Evolutionary conservation across 164 flowering plant genomes (phyloP).

Genomic region (Sedum album): DNA sequence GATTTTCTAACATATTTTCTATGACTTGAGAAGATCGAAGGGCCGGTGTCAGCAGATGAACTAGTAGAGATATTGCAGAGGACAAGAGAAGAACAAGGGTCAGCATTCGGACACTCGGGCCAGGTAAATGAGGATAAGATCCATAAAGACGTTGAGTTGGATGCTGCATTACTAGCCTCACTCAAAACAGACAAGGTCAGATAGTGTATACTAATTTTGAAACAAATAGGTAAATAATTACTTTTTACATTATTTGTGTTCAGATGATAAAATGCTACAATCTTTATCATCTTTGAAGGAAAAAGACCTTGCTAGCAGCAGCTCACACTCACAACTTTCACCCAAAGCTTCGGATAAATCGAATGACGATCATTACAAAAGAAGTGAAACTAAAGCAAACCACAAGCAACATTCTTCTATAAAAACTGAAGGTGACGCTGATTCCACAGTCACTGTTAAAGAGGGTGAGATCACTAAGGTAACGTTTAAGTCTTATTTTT

Average conservation of each 20-base stretch:
- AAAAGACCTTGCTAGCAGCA: conserved; percentile 22
- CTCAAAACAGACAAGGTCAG: conserved; percentile 43
- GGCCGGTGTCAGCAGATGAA: conserved; percentile 59
- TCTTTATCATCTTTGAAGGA: conserved; percentile 21
- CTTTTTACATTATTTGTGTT: not conserved
- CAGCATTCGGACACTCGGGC: conserved; percentile 32
- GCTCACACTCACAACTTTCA: conserved; percentile 9
- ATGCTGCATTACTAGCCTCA: conserved; percentile 55
- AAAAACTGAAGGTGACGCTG: not conserved
- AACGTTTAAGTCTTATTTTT: not conserved
- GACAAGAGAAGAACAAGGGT: conserved; percentile 57
- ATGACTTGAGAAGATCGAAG: conserved; percentile 71
- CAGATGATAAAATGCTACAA: not conserved
- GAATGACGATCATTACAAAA: conserved; percentile 16
- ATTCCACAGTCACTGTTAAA: not conserved
- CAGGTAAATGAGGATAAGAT: conserved; percentile 26
- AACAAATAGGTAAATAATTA: no score
- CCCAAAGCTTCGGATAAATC: conserved; percentile 15
- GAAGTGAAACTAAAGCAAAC: conserved; percentile 4
- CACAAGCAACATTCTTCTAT: not conserved
- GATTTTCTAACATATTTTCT: no score
- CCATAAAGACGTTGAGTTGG: conserved; percentile 38
- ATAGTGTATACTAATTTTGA: no score
- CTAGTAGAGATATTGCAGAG: conserved; percentile 61
- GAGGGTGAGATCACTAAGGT: not conserved